A percentile compares a stretch with the other conserved stretches of the same genome.
Conservation (phyloP, 2,329 filamentous ascomycete genomes). For the Penicillium carneum region DNA sequence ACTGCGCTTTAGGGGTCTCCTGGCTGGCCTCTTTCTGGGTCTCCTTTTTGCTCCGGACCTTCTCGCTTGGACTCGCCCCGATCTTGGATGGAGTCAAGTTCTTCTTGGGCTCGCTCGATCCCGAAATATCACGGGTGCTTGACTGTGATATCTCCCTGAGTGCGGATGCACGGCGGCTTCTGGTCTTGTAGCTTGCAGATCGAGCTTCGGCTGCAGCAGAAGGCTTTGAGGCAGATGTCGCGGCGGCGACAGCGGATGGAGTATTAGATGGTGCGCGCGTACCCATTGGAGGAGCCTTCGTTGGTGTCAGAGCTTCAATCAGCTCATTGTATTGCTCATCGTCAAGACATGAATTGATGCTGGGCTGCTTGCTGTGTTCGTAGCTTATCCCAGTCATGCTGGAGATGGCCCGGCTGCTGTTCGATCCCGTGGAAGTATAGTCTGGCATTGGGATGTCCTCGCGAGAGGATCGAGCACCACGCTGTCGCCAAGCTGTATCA, state of each 20-base stretch:
- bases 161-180: conserved; percentile 30
- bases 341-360: conserved; percentile 42
- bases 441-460: conserved; percentile 60
- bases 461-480: conserved; percentile 48
- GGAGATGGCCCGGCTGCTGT: conserved; percentile 52
- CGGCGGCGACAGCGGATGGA: conserved; percentile 34
- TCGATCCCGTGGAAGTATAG: conserved; percentile 51
- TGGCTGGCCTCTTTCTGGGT: conserved; percentile 34
- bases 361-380: conserved; percentile 53
- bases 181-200: conserved; percentile 36
- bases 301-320: conserved; percentile 48
- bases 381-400: conserved; percentile 53
- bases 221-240: conserved; percentile 33
- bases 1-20: conserved; percentile 29
- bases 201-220: conserved; percentile 43
- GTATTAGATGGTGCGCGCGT: conserved; percentile 45
- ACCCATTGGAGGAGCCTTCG: conserved; percentile 38
- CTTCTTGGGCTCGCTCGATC: conserved; percentile 42
- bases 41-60: conserved; percentile 47
- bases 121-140: conserved; percentile 43
- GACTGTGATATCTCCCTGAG: conserved; percentile 43
- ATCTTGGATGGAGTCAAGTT: conserved; percentile 33
- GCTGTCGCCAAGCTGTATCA: conserved; percentile 39
- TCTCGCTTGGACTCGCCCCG: conserved; percentile 44
- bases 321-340: conserved; percentile 50